Evolutionary conservation across 352 stramenopile genomes (phyloP), one percentile per base, ranked within the genome.

Genomic region (Albugo candida): DNA sequence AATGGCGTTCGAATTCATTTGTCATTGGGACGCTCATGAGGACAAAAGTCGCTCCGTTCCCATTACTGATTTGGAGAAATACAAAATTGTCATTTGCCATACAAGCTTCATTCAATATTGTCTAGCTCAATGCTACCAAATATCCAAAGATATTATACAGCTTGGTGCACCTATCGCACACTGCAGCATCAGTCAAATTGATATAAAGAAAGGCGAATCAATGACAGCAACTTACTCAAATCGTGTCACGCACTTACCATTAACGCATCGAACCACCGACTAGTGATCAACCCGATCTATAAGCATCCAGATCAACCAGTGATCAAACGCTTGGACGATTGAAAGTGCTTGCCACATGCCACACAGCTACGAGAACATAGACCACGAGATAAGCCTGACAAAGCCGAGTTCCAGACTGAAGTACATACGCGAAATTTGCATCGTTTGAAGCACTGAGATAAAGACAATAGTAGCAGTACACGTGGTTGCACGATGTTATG

Each of bases 381-480:
- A 50, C 1, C 24, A 31, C 13, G 42, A 24, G 18, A 35, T 12
- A 24, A 47, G 42, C 5, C 2, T 16, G 3, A 10, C 20, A 11
- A 35, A 21, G 6, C 5, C n/a, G 17, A 21, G 19, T 14, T 36
- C 18, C 31, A 35, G 8, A 16, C 47, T 6, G n/a, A 19, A 27
- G n/a, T 35, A 73, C 68, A 40, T 66, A 87, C 73, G 50, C 41
- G 48, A 82, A 89, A 27, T 84, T 66, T 1, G 83, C 70, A 47
- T 89, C 67, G 5, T 54, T 57, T 0, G 74, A 61, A 6, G 87
- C 77, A 4, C 74, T 69, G 18, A 75, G 83, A 45, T 89, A 73
- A 13, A 89, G 50, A 47, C 77, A 89, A 47, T 83, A 89, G 59
- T 87, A 89, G 58, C 77, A 89, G 50, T 89, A 89, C 17, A 83